These are phyloP conservation scores for Penicillium atrosanguineum DNA, from an alignment of 495 filamentous ascomycete genomes.

Conservation along the genomic window DNA sequence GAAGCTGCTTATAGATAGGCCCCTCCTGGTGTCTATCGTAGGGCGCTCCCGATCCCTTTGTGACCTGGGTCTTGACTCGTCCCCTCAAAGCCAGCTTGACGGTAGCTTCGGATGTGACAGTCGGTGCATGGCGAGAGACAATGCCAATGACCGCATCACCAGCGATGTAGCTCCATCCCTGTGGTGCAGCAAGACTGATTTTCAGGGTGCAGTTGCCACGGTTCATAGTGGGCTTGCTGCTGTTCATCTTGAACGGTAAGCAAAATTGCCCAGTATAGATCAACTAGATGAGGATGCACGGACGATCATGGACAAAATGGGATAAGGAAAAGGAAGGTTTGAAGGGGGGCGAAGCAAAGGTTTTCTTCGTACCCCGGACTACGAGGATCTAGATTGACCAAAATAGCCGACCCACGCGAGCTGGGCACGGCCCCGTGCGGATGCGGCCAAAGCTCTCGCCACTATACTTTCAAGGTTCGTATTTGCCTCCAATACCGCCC, in stretches of 20 bases:
- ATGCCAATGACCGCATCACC: constrained; percentile 20
- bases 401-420: background rate
- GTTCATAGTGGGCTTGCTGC: background rate
- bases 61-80: background rate
- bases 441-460: background rate
- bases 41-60: background rate
- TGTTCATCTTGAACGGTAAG: background rate
- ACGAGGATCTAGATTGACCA: background rate
- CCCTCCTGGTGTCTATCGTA: background rate
- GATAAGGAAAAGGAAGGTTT: background rate
- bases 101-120: constrained; percentile 13
- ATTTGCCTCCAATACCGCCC: background rate
- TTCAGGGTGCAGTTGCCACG: background rate
- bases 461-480: background rate
- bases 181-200: constrained; percentile 14
- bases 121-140: constrained; percentile 7
- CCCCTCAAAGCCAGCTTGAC: background rate
- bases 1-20: background rate
- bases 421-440: background rate
- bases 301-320: background rate
- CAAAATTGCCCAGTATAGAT: background rate
- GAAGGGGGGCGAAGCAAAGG: background rate
- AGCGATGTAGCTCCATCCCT: constrained; percentile 8
- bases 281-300: background rate
- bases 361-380: background rate